phyloP scores from a whole-genome alignment of 306 rosid genomes.

The Lupinus albus region DNA sequence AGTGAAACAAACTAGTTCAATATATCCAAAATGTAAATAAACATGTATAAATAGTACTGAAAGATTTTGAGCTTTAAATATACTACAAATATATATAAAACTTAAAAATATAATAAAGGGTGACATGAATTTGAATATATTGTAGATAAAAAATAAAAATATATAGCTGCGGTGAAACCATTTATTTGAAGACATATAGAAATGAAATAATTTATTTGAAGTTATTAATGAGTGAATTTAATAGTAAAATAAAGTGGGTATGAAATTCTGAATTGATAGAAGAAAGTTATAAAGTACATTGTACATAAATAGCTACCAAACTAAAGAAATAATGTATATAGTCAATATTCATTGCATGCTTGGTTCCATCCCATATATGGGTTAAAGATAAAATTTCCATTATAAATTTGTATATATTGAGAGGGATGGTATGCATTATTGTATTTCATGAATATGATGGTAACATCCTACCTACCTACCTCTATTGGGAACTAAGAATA shows the following conservation, averaged over 20 bases:
- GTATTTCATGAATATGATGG: conserved; percentile 36
- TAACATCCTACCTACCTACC: conserved; percentile 39
- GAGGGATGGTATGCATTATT: conserved; percentile 26
- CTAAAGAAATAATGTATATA: conserved; percentile 5
- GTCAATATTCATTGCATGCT: conserved; percentile 8
- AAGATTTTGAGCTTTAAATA: too few species aligned
- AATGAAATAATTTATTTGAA: background rate
- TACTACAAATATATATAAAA: too few species aligned
- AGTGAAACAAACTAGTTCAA: too few species aligned
- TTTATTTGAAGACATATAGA: background rate
- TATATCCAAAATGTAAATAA: too few species aligned
- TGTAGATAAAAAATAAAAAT: too few species aligned
- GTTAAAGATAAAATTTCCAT: too few species aligned
- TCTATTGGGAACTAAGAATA: conserved; percentile 4
- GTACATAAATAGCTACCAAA: conserved; percentile 1
- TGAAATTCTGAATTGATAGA: conserved; percentile 8
- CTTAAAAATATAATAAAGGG: too few species aligned
- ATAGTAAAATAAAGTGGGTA: background rate
- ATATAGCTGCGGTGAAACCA: too few species aligned
- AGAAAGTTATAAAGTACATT: conserved; percentile 22
- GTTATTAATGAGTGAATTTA: background rate
- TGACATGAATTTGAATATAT: too few species aligned
- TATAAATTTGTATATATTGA: too few species aligned
- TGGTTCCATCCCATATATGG: conserved; percentile 26
- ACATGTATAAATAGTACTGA: too few species aligned